Base-by-base conservation (phyloP, 176 grass and related monocot genomes). In the Lolium perenne region DNA sequence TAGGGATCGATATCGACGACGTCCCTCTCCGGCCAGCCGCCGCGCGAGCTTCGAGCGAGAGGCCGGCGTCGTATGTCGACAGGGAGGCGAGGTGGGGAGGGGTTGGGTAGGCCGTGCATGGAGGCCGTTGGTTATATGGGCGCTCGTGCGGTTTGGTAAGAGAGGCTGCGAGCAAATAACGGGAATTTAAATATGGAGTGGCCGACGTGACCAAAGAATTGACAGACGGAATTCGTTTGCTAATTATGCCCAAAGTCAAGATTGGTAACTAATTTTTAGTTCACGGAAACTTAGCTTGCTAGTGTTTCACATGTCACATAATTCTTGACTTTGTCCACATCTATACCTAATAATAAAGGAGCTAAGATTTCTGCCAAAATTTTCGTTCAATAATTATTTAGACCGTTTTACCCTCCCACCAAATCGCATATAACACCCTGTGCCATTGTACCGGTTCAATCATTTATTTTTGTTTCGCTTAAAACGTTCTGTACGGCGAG, bases 1-100 rank as follows among this genome's bases (percentile, higher is more conserved):
- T 65, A 32, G 51, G 8, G 40, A 38, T 47, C 14, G 79, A 74
- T 62, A 51, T 51, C 71, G 22, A 29, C n/a, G 58, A 54, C 67
- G 76, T 51, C 78, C 83, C 78, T 86, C 62, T 86, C 71, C 78
- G 83, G 71, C 71, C 76, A 76, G 76, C 76, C 83, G 88, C 71
- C 51, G 77, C 60, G 50, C 65, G 26, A 55, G 48, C 62, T 82
- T 61, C 46, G 81, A 85, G 81, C 16, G 65, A 56, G 71, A 78
- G 41, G 79, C 83, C 72, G 71, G 45, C 84, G 75, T 84, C 73
- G 75, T 79, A 64, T 55, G 81, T 38, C 63, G 83, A 51, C 58
- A 18, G 48, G 58, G 78, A 65, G 56, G 60, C 20, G n/a, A 43
- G 51, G 82, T 18, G 58, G 16, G 63, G 80, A n/a, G 20, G 32